Conservation (phyloP, 192 early-diverging fungal species). For the Coemansia sp. region DNA sequence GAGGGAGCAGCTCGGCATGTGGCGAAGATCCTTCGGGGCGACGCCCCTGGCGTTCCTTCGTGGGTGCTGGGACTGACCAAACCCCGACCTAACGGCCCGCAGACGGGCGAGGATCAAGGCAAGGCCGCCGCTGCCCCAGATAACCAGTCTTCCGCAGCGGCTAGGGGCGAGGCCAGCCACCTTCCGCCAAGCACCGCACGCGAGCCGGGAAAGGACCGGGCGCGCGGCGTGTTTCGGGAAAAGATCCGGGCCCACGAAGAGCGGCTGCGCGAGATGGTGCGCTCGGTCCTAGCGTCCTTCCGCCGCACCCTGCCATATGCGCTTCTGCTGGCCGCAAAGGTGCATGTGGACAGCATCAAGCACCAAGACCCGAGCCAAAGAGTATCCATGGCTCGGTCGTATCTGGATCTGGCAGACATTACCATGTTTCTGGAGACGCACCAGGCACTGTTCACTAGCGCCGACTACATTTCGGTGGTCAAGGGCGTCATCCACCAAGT, state of each 20-base stretch:
- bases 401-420: conserved; percentile 26
- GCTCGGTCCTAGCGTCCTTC: conserved; percentile 41
- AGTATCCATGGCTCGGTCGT: conserved; percentile 35
- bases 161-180: not conserved
- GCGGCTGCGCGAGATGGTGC: conserved; percentile 25
- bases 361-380: no score
- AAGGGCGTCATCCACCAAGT: conserved; percentile 50
- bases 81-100: conserved; percentile 16
- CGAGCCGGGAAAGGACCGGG: conserved; percentile 7
- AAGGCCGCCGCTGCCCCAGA: not conserved
- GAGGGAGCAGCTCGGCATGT: conserved; percentile 36
- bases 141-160: not conserved
- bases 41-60: conserved; percentile 28
- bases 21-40: conserved; percentile 42
- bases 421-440: conserved; percentile 41
- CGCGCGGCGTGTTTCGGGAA: conserved; percentile 32
- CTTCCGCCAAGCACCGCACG: not conserved
- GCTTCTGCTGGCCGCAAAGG: conserved; percentile 36
- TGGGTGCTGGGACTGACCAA: conserved; percentile 36
- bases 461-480: conserved; percentile 40
- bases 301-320: conserved; percentile 45
- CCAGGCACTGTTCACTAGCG: conserved; percentile 35
- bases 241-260: conserved; percentile 32
- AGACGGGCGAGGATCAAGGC: not conserved
- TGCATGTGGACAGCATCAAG: conserved; percentile 46